Evolutionary conservation across 108 stramenopile species (phyloP).

Genomic region (Conticribra guillardii): DNA sequence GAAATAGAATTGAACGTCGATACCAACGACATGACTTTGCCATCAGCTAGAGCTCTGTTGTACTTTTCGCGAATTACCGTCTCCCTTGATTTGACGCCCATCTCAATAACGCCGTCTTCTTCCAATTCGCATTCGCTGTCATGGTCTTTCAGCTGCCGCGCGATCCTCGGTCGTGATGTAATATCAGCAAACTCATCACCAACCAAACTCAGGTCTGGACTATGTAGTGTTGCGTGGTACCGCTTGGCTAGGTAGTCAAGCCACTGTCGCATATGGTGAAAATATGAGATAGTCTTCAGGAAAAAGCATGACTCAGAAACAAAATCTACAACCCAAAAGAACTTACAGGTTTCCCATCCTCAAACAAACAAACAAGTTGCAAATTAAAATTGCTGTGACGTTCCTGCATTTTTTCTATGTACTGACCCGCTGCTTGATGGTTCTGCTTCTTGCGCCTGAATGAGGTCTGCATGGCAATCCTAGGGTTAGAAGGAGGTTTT

Average conservation of each 20-base stretch:
- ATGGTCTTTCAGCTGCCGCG: neutral
- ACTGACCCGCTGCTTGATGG: constrained; percentile 1
- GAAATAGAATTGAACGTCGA: constrained; percentile 9
- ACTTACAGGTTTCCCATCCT: constrained; percentile 2
- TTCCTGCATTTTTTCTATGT: constrained; percentile 13
- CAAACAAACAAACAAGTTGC: constrained; percentile 8
- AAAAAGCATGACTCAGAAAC: neutral
- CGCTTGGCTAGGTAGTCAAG: constrained; percentile 2
- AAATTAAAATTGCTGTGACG: constrained; percentile 5
- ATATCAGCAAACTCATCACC: neutral
- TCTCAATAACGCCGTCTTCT: neutral
- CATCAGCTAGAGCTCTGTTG: neutral
- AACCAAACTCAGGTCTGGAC: constrained; percentile 10
- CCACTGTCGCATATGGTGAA: neutral
- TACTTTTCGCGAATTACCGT: constrained; percentile 2
- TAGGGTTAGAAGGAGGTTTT: neutral
- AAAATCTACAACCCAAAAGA: neutral
- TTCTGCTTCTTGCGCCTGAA: neutral
- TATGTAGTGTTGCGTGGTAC: constrained; percentile 4
- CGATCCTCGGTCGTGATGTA: too few species aligned
- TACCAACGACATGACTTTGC: constrained; percentile 2
- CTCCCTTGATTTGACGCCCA: constrained; percentile 2
- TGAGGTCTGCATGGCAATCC: constrained; percentile 2
- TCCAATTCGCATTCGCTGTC: neutral
- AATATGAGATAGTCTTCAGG: too few species aligned